Evolutionary conservation across 2,329 filamentous ascomycete species (phyloP).

Genomic region (Pseudogymnoascus sp.): DNA sequence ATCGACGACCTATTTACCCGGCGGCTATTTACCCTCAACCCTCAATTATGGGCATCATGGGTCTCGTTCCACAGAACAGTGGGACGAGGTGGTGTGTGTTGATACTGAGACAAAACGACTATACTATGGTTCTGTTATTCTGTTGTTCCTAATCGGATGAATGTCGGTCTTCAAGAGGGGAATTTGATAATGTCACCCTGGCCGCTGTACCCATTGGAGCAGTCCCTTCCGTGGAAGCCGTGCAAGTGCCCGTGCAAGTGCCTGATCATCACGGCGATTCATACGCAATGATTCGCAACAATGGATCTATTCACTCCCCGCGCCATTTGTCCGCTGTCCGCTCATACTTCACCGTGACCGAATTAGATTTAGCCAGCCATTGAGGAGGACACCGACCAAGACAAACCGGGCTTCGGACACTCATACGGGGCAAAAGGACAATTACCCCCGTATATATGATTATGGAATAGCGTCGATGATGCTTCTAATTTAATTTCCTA

Average conservation of each 20-base stretch:
- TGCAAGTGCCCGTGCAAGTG: background rate
- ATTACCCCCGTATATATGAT: background rate
- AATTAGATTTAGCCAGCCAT: constrained; percentile 6
- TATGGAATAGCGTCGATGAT: background rate
- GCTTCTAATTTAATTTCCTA: background rate
- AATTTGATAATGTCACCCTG: background rate
- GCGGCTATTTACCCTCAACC: constrained; percentile 1
- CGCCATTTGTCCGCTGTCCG: background rate
- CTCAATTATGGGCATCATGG: constrained; percentile 1
- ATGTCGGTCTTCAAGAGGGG: background rate
- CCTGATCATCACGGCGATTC: background rate
- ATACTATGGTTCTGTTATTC: background rate
- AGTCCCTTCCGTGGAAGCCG: background rate
- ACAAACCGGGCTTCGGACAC: background rate
- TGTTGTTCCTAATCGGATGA: constrained; percentile 4
- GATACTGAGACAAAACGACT: background rate
- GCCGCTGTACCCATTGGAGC: background rate
- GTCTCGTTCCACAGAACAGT: background rate
- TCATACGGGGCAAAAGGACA: background rate
- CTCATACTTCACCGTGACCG: background rate
- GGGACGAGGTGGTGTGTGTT: background rate
- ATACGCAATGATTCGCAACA: background rate
- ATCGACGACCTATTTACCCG: constrained; percentile 9
- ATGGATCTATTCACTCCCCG: background rate
- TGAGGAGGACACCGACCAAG: background rate